phyloP scores from a whole-genome alignment of 257 asterid genomes.

The Solanum lycopersicoides region DNA sequence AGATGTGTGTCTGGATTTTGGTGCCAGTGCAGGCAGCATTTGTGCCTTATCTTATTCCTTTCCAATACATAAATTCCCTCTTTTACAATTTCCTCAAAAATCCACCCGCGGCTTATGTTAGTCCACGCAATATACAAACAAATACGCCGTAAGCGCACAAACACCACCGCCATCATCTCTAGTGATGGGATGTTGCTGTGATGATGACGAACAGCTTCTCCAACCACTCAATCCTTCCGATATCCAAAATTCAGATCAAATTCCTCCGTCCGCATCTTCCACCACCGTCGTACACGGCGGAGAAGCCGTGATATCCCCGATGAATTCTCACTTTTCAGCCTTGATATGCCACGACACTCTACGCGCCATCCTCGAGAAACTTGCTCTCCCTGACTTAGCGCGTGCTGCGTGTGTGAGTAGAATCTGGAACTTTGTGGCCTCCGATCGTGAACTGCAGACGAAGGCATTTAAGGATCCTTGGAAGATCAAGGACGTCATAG shows the following conservation, averaged over 20 bases:
- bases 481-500: conserved; percentile 67
- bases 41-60: no score
- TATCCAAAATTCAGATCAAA: background rate
- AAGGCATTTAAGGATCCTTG: conserved; percentile 77
- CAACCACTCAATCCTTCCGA: conserved; percentile 3
- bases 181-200: conserved; percentile 22
- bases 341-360: conserved; percentile 75
- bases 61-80: background rate
- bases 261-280: background rate
- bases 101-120: background rate
- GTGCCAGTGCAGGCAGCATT: no score
- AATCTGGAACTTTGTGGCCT: conserved; percentile 66
- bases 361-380: conserved; percentile 56
- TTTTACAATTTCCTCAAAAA: background rate
- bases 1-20: no score
- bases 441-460: conserved; percentile 64
- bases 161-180: background rate
- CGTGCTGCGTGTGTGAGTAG: conserved; percentile 84
- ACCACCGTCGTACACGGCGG: conserved; percentile 2
- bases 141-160: background rate
- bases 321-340: conserved; percentile 83
- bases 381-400: conserved; percentile 59
- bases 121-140: conserved; percentile 7
- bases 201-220: conserved; percentile 19
- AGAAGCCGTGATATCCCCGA: conserved; percentile 51